Evolutionary conservation across 768 basidiomycete species (phyloP).

Genomic region (Boletus rubroflammeus): DNA sequence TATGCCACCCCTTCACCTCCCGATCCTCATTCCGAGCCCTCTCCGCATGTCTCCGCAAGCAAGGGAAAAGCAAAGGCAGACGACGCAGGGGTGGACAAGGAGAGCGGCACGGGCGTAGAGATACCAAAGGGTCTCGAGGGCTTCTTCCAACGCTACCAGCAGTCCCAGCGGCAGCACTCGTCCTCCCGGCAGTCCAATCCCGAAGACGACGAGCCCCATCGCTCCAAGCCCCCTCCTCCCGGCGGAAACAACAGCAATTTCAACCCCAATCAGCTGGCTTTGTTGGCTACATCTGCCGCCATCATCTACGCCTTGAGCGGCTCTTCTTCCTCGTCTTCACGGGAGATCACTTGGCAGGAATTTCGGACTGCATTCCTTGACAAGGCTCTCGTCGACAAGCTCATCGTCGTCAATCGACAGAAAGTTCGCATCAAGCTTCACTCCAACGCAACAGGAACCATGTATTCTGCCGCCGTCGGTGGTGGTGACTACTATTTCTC

Average conservation of each 20-base stretch:
- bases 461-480: slow-evolving; percentile 60
- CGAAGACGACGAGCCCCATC: slow-evolving; percentile 30
- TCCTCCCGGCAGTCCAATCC: slow-evolving; percentile 27
- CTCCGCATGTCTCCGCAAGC: slow-evolving; percentile 13
- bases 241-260: slow-evolving; percentile 47
- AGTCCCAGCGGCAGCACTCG: slow-evolving; percentile 33
- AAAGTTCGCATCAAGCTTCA: slow-evolving; percentile 92
- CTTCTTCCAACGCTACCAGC: slow-evolving; percentile 68
- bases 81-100: slow-evolving; percentile 32
- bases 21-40: slow-evolving; percentile 26
- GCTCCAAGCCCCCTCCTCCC: slow-evolving; percentile 50
- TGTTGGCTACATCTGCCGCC: slow-evolving; percentile 57
- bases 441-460: slow-evolving; percentile 77
- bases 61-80: slow-evolving; percentile 36
- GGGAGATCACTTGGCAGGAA: slow-evolving; percentile 99
- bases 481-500: slow-evolving; percentile 86
- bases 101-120: slow-evolving; percentile 32
- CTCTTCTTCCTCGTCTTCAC: slow-evolving; percentile 47
- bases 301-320: slow-evolving; percentile 60
- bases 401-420: slow-evolving; percentile 86
- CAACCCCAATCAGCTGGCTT: slow-evolving; percentile 52
- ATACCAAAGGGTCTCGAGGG: slow-evolving; percentile 70
- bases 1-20: slow-evolving; percentile 48
- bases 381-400: slow-evolving; percentile 92
- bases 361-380: slow-evolving; percentile 96